Conservation (phyloP, 1,284 basidiomycete species). For the Rhodotorula sp. region DNA sequence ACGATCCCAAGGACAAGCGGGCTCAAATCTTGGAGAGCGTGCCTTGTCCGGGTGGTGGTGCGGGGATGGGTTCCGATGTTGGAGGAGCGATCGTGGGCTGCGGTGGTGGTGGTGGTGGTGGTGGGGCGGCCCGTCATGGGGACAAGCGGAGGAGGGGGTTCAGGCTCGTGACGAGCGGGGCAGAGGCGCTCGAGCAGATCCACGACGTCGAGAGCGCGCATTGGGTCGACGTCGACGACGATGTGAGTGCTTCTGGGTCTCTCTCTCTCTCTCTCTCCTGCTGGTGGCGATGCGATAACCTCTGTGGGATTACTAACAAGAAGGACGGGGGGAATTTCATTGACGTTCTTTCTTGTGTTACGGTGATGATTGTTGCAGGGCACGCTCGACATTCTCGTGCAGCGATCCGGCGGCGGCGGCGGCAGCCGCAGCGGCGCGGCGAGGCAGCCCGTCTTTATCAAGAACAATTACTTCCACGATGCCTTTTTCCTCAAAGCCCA, state of each 20-base stretch:
- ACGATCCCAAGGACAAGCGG: constrained; percentile 22
- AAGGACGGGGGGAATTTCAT: too few species aligned
- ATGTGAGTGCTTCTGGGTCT: constrained; percentile 61
- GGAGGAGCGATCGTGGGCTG: too few species aligned
- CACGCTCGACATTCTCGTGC: constrained; percentile 86
- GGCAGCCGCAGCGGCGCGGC: constrained; percentile 51
- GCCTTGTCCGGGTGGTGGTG: constrained; percentile 56
- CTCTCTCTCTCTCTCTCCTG: background rate
- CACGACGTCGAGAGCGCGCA: constrained; percentile 75
- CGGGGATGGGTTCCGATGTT: constrained; percentile 11
- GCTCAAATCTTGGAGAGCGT: constrained; percentile 69
- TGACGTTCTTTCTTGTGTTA: too few species aligned
- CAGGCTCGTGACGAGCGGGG: constrained; percentile 61
- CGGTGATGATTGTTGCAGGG: too few species aligned
- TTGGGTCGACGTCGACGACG: constrained; percentile 93
- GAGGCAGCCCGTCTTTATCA: constrained; percentile 68
- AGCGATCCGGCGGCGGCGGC: constrained; percentile 69
- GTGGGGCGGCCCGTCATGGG: too few species aligned
- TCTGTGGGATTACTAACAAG: background rate
- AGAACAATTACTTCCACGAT: constrained; percentile 98
- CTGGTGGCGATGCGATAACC: too few species aligned
- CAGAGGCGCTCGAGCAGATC: constrained; percentile 63
- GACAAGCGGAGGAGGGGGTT: constrained; percentile 67
- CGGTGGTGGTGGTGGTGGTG: constrained; percentile 23
- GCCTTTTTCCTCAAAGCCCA: constrained; percentile 96